Evolutionary conservation across 2,329 filamentous ascomycete genomes (phyloP), one percentile per base, ranked within the genome.

Genomic region (Onygenales sp.): DNA sequence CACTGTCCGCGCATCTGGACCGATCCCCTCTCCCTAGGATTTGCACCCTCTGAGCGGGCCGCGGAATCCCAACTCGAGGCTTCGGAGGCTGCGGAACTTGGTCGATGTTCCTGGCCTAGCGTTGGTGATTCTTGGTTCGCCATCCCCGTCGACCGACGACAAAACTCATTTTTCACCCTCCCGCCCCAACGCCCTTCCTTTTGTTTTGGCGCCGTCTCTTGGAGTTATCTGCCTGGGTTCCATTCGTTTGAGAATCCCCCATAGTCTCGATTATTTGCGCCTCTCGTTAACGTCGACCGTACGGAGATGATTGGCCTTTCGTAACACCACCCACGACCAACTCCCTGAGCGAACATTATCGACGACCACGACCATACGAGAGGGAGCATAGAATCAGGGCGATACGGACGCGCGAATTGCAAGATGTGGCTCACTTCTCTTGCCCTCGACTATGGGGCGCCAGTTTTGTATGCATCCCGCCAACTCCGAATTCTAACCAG

Each of bases 361-460:
- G 21, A 27, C 21, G 7, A 27, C 21, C 2, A 49, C 31, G 13
- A n/a, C 27, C 7, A 11, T 41, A 39, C 17, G 41, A 17, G 21
- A 21, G 17, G 31, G 36, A 41, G 7, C 46, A 5, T 32, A 7
- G 38, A 41, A 41, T 41, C n/a, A 21, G 9, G 27, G 14, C 35
- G 46, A 41, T 41, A 49, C 10, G 2, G 36, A 39, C 9, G 14
- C 14, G 14, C 32, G 38, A 49, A n/a, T 27, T 43, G 11, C 59
- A 66, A 52, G 43, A 73, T 73, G 70, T 67, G 66, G 63, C 61
- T 74, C 47, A 51, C 73, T 36, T 66, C 68, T 39, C 55, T 67
- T 21, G 63, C 67, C 52, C 62, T 76, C 53, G 69, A 75, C 63
- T 75, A 75, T 70, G 72, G 67, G 55, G 74, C 75, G 47, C 75